Conservation (phyloP, 176 grass and related monocot species). For the Ensete ventricosum region DNA sequence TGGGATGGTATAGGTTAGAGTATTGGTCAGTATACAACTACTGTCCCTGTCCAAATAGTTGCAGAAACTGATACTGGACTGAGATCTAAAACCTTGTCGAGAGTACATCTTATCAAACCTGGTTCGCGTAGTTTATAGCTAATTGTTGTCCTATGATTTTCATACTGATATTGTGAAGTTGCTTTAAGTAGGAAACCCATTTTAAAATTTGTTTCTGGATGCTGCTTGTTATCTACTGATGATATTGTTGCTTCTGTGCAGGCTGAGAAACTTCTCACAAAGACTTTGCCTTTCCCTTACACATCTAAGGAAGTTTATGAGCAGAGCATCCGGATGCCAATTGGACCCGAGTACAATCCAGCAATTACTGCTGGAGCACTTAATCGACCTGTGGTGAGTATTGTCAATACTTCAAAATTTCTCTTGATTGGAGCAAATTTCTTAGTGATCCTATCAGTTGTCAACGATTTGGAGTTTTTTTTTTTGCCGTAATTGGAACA, state of each 20-base stretch:
- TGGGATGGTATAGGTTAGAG: too few species aligned
- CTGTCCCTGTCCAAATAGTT: too few species aligned
- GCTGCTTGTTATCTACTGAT: not conserved
- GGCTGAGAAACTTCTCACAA: slow-evolving; percentile 62
- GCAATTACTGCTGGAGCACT: slow-evolving; percentile 54
- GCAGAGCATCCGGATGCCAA: slow-evolving; percentile 86
- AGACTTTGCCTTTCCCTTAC: slow-evolving; percentile 60
- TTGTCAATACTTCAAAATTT: not conserved
- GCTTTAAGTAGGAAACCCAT: not conserved
- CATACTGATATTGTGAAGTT: not conserved
- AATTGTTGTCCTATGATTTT: not conserved
- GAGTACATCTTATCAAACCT: not conserved
- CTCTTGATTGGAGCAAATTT: not conserved
- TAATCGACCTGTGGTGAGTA: slow-evolving; percentile 78
- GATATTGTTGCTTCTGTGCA: slow-evolving; percentile 25
- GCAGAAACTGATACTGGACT: too few species aligned
- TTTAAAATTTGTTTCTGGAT: not conserved
- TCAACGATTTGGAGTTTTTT: not conserved
- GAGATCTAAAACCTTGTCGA: not conserved
- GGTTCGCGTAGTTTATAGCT: not conserved
- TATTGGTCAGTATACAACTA: too few species aligned
- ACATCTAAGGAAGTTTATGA: slow-evolving; percentile 80
- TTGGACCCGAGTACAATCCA: slow-evolving; percentile 92
- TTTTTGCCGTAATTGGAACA: not conserved
- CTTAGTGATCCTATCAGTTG: not conserved